Evolutionary conservation across 768 basidiomycete genomes (phyloP).

Genomic region (Porpolomopsis calyptriformis): DNA sequence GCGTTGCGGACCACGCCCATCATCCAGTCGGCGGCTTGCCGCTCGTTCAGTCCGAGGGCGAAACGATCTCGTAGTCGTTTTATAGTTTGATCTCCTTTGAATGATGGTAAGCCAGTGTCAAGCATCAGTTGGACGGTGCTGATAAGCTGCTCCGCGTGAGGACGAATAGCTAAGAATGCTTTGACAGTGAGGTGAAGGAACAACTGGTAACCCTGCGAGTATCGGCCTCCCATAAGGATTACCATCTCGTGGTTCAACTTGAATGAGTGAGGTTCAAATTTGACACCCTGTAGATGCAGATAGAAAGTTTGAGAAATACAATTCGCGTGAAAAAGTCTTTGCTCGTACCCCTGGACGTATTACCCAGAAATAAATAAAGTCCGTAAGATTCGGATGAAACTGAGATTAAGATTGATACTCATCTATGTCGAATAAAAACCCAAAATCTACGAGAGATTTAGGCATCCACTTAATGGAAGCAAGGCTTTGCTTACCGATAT

Average conservation of each 20-base stretch:
- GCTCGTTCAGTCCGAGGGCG: slow-evolving; percentile 68
- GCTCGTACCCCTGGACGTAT: slow-evolving; percentile 59
- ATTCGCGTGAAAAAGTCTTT: slow-evolving; percentile 1
- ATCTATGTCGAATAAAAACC: slow-evolving; percentile 98
- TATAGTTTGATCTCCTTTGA: slow-evolving; percentile 94
- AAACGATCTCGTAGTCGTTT: slow-evolving; percentile 80
- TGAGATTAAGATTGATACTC: slow-evolving; percentile 32
- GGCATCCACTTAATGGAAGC: background rate
- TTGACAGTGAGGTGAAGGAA: slow-evolving; percentile 93
- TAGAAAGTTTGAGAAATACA: slow-evolving; percentile 7
- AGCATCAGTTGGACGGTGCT: slow-evolving; percentile 90
- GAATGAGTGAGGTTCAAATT: slow-evolving; percentile 97
- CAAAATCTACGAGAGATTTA: slow-evolving; percentile 57
- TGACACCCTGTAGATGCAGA: slow-evolving; percentile 61
- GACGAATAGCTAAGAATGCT: slow-evolving; percentile 94
- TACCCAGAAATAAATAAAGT: slow-evolving; percentile 13
- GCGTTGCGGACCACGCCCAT: slow-evolving; percentile 81
- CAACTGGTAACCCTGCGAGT: slow-evolving; percentile 87
- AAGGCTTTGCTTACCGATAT: slow-evolving; percentile 57
- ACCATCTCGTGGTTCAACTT: slow-evolving; percentile 99
- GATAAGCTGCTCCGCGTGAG: slow-evolving; percentile 83
- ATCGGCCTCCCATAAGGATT: slow-evolving; percentile 88
- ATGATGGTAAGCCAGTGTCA: slow-evolving; percentile 87
- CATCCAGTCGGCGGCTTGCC: slow-evolving; percentile 93
- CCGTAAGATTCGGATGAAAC: slow-evolving; percentile 17